Base-by-base conservation (phyloP, 306 rosid genomes). In the Delonix regia region DNA sequence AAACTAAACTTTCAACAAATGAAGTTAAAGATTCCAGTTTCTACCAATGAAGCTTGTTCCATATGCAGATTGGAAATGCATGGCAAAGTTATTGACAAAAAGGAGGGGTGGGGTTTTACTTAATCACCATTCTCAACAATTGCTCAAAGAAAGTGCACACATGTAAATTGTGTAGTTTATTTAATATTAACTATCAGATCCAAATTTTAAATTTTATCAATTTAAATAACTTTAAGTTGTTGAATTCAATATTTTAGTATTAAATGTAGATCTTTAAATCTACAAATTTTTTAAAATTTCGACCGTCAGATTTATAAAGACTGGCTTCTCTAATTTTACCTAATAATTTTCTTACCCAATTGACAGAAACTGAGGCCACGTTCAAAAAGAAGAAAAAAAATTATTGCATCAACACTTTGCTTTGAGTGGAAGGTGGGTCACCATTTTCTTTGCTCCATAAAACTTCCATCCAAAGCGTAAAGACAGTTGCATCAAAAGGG, bases 261-360 rank as follows among this genome's bases (percentile, higher is more conserved):
- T n/a, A n/a, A n/a, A n/a, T n/a, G n/a, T n/a, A n/a, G n/a, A n/a
- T n/a, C n/a, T n/a, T n/a, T n/a, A n/a, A n/a, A n/a, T n/a, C n/a
- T n/a, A n/a, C n/a, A n/a, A n/a, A n/a, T n/a, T n/a, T n/a, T n/a
- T n/a, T n/a, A n/a, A n/a, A n/a, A n/a, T n/a, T n/a, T n/a, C n/a
- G n/a, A n/a, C n/a, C n/a, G n/a, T n/a, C n/a, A n/a, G n/a, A n/a
- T n/a, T n/a, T n/a, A n/a, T n/a, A n/a, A n/a, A n/a, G n/a, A n/a
- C 16, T 82, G 53, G 71, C 64, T 72, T 82, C 57, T 25, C 76
- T 33, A n/a, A n/a, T n/a, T 77, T 34, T 38, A 76, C 67, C 60
- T 44, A 69, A 76, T 47, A 48, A 56, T 69, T 38, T 34, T 71
- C 55, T 69, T 66, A 77, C 6, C 12, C 21, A 41, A 22, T 47